Conservation (phyloP, 495 filamentous ascomycete genomes). For the Rhypophila decipiens region DNA sequence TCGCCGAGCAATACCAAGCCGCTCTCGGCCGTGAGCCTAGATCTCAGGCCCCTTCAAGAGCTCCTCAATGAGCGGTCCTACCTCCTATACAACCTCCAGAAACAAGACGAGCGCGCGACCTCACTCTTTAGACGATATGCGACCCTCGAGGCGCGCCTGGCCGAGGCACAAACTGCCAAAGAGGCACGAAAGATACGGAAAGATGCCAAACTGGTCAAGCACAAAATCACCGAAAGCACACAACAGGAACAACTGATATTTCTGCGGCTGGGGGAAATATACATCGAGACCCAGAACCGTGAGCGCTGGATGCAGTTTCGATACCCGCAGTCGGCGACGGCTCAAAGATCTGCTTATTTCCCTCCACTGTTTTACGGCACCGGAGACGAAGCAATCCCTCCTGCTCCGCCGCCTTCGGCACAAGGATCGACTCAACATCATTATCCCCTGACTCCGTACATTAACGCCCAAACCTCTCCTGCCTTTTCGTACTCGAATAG, state of each 20-base stretch:
- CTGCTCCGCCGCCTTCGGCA: too few species aligned
- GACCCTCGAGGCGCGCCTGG: conserved; percentile 18
- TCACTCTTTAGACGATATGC: conserved; percentile 26
- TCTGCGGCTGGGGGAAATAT: conserved; percentile 35
- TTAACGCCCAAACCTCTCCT: too few species aligned
- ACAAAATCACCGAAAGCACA: conserved; percentile 26
- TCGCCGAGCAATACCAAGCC: conserved; percentile 4
- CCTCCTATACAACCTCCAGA: conserved; percentile 32
- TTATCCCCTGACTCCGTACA: too few species aligned
- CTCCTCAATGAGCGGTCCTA: conserved; percentile 34
- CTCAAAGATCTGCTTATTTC: too few species aligned
- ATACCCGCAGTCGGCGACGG: too few species aligned
- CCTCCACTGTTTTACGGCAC: too few species aligned
- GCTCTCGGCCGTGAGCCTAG: conserved; percentile 5
- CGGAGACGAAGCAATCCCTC: too few species aligned
- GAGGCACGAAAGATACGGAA: conserved; percentile 11
- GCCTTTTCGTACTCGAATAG: not conserved
- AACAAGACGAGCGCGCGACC: conserved; percentile 24
- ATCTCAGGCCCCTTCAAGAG: conserved; percentile 28
- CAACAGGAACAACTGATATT: conserved; percentile 36
- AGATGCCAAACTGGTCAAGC: conserved; percentile 8
- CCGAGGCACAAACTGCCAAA: not conserved
- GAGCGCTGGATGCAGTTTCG: conserved; percentile 28
- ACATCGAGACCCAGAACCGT: conserved; percentile 34
- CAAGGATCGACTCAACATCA: too few species aligned